Conservation (phyloP, 2,329 filamentous ascomycete genomes). For the Uncinocarpus reesii region DNA sequence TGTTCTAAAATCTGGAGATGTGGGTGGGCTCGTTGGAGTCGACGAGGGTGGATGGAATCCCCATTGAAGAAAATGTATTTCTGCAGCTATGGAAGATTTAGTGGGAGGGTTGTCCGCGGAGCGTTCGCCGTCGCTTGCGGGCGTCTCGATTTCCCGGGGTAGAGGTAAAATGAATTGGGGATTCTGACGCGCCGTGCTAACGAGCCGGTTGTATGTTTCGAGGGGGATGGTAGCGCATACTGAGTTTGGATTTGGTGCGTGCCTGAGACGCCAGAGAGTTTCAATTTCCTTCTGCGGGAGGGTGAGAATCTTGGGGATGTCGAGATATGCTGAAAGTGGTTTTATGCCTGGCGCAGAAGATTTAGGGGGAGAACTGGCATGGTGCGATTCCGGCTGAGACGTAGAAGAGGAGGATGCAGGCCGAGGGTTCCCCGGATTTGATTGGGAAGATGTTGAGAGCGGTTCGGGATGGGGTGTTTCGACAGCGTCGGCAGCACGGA, state of each 20-base stretch:
- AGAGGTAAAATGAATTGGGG: constrained; percentile 89
- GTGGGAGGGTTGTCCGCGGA: constrained; percentile 35
- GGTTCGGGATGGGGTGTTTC: constrained; percentile 13
- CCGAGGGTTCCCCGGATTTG: constrained; percentile 19
- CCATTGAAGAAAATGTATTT: constrained; percentile 97
- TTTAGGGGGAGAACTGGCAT: constrained; percentile 39
- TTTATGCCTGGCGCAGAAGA: constrained; percentile 46
- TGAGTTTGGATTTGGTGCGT: constrained; percentile 60
- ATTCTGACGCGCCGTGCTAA: constrained; percentile 57
- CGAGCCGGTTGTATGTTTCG: constrained; percentile 62
- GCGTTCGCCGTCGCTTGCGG: constrained; percentile 23
- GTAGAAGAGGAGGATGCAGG: constrained; percentile 23
- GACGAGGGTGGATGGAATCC: constrained; percentile 62
- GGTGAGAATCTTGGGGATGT: constrained; percentile 63
- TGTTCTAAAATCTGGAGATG: constrained; percentile 25
- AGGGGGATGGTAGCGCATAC: constrained; percentile 77
- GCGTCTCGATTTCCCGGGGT: constrained; percentile 36
- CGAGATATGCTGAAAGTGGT: constrained; percentile 58
- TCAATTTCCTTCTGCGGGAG: constrained; percentile 76
- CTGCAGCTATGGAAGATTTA: constrained; percentile 50
- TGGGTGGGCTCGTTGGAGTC: constrained; percentile 17
- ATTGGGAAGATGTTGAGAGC: constrained; percentile 13
- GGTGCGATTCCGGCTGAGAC: constrained; percentile 22
- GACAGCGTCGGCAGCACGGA: constrained; percentile 49
- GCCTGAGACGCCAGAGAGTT: constrained; percentile 79